Conservation (phyloP, 164 flowering plant genomes). For the Macadamia tetraphylla region DNA sequence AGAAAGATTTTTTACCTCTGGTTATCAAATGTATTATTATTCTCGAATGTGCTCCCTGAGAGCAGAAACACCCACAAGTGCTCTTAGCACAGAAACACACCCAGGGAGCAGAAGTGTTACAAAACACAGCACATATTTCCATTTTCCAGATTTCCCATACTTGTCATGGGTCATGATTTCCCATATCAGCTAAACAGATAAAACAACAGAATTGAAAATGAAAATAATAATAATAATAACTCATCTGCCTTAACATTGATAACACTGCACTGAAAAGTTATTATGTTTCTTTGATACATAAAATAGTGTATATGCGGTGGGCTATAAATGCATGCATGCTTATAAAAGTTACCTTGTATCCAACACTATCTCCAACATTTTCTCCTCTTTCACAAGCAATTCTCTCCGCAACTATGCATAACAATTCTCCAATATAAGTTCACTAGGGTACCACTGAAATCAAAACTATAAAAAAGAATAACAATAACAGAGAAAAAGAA, state of each 20-base stretch:
- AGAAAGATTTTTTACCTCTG: no score
- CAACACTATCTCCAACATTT: slow-evolving; percentile 70
- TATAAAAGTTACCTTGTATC: slow-evolving; percentile 71
- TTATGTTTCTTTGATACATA: background rate
- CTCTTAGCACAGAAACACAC: no score
- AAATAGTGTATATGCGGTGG: background rate
- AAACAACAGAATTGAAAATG: background rate
- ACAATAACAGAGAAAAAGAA: slow-evolving; percentile 2
- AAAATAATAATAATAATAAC: no score
- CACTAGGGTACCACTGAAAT: background rate
- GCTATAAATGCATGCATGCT: background rate
- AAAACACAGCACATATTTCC: background rate
- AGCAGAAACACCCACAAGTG: no score
- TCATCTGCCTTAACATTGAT: no score
- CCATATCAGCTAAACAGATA: background rate
- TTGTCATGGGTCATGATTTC: background rate
- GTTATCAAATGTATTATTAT: no score
- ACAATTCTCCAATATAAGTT: slow-evolving; percentile 7
- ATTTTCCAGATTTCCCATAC: background rate
- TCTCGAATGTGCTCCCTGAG: no score
- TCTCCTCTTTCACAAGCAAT: slow-evolving; percentile 89
- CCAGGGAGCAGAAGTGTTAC: no score
- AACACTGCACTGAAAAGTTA: no score
- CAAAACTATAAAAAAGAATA: background rate
- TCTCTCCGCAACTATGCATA: slow-evolving; percentile 78